phyloP scores from a whole-genome alignment of 2,329 filamentous ascomycete genomes.

The Sporothrix mexicana region DNA sequence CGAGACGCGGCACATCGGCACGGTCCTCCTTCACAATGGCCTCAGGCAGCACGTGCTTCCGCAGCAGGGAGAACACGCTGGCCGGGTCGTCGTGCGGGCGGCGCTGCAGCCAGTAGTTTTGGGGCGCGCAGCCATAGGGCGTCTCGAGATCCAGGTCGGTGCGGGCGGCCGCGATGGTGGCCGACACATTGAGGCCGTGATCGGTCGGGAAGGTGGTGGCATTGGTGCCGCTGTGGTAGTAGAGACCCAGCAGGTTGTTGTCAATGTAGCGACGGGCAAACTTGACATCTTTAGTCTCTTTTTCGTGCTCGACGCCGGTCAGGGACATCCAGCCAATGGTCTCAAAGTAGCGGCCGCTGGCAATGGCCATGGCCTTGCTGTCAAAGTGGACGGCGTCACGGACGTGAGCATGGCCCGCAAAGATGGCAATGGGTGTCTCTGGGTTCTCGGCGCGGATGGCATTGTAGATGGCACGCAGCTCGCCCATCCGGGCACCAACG shows the following conservation, averaged over 20 bases:
- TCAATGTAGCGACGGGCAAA: constrained; percentile 89
- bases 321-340: constrained; percentile 94
- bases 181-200: constrained; percentile 73
- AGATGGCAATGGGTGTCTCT: constrained; percentile 87
- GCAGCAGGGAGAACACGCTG: constrained; percentile 84
- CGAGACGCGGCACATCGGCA: constrained; percentile 63
- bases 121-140: constrained; percentile 81
- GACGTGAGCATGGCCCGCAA: constrained; percentile 89
- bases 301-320: constrained; percentile 58
- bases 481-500: constrained; percentile 78
- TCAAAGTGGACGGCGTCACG: constrained; percentile 84
- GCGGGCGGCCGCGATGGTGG: constrained; percentile 72
- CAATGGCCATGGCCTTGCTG: constrained; percentile 75
- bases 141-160: constrained; percentile 73
- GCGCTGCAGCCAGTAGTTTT: constrained; percentile 80
- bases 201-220: constrained; percentile 75
- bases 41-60: constrained; percentile 74
- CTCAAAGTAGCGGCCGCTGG: constrained; percentile 91
- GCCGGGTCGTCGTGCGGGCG: constrained; percentile 72
- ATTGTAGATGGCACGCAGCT: constrained; percentile 77
- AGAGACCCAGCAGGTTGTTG: constrained; percentile 85
- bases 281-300: constrained; percentile 42
- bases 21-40: constrained; percentile 62
- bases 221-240: constrained; percentile 79
- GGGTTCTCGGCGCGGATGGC: constrained; percentile 78